Evolutionary conservation across 345 rosid genomes (phyloP), one percentile per base, ranked within the genome.

Genomic region (Citrus medica): DNA sequence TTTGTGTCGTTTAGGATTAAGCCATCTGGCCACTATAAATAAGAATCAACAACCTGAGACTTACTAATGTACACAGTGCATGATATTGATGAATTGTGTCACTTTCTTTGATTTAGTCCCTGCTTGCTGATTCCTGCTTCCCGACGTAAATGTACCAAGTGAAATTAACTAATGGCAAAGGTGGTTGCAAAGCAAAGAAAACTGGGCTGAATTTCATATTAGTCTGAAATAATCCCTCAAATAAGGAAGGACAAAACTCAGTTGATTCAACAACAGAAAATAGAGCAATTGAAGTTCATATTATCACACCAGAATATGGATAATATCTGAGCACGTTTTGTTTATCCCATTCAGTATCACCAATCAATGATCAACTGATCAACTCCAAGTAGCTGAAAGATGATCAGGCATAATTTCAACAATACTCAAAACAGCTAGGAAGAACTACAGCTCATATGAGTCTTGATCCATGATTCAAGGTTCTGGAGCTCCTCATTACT

Each of bases 401-500:
- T 55, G 64, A 64, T 25, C 35, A 6, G 28, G 59, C 51, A 40
- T 32, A 69, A 51, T 33, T 73, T 37, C 53, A 46, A 63, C 19
- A 22, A 67, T 22, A 70, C 66, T 75, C 67, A 56, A 32, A 70
- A 82, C 74, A 80, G 74, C 76, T 86, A 87, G 0, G 93, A 90
- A 22, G 94, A 90, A 17, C 93, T 87, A 84, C 80, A 86, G 75
- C 74, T 85, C 79, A 93, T 67, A 10, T 83, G 91, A 70, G 83
- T 53, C 82, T 86, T 94, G 84, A 91, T 88, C 97, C 95, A 94
- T 42, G 88, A 85, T 87, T 88, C 91, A 33, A 92, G 83, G 85
- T 85, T 73, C 68, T n/a, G 79, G 73, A 90, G 86, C 86, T 88
- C 95, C 68, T 82, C 84, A 5, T 81, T 79, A 89, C 77, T 86